A percentile compares a stretch with the other conserved stretches of the same genome.
These are phyloP conservation scores for Rhododendron vialii DNA, from an alignment of 148 eudicot genomes.

Conservation along the genomic window DNA sequence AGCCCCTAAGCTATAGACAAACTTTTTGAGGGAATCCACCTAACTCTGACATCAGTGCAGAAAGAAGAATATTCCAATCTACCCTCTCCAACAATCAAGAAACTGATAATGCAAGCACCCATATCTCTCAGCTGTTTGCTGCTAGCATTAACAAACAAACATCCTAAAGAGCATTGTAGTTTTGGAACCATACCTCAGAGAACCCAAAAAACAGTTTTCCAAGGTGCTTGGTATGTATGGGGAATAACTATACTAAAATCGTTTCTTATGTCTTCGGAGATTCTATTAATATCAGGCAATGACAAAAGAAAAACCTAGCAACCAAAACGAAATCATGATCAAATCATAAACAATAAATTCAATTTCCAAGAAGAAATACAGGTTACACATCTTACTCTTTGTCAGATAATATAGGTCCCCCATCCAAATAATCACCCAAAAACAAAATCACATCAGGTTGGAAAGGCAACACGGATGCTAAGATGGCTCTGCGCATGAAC, in stretches of 20 bases:
- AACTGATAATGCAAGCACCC: neutral
- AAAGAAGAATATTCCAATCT: neutral
- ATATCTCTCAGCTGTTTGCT: neutral
- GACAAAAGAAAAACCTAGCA: neutral
- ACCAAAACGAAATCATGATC: neutral
- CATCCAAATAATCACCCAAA: slow-evolving; percentile 93
- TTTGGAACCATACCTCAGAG: neutral
- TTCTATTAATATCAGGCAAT: neutral
- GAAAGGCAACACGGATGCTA: slow-evolving; percentile 65
- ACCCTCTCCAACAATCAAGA: neutral
- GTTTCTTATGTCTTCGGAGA: neutral
- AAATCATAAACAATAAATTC: neutral
- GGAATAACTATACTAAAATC: neutral
- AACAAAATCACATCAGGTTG: slow-evolving; percentile 78
- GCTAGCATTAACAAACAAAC: neutral
- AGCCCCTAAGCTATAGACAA: neutral
- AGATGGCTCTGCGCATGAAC: slow-evolving; percentile 83
- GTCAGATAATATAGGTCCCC: slow-evolving; percentile 60
- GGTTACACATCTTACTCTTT: slow-evolving; percentile 60
- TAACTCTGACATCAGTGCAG: neutral
- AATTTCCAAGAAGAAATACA: slow-evolving; percentile 2
- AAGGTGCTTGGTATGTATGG: neutral
- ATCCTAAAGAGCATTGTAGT: neutral
- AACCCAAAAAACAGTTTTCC: neutral
- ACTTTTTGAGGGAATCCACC: neutral